Evolutionary conservation across 2,329 filamentous ascomycete species (phyloP).

Genomic region (Colletotrichum magnum): DNA sequence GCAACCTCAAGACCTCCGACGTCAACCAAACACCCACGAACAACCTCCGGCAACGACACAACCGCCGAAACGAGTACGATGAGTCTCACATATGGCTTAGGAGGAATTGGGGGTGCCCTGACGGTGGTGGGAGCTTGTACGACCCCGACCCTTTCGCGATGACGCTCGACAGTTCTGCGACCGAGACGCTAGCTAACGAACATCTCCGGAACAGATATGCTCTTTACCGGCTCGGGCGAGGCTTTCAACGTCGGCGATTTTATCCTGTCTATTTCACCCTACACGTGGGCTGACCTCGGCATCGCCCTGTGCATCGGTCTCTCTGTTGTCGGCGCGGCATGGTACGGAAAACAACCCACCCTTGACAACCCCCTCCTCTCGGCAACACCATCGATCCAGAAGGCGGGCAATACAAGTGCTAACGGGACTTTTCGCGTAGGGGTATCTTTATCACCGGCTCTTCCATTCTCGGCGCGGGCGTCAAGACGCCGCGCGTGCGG

Average conservation of each 20-base stretch:
- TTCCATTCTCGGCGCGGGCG: conserved; percentile 96
- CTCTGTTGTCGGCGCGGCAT: conserved; percentile 97
- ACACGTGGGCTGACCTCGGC: conserved; percentile 91
- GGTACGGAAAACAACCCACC: conserved; percentile 68
- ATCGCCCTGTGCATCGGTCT: conserved; percentile 96
- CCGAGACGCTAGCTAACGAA: conserved; percentile 30
- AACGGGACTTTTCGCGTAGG: conserved; percentile 65
- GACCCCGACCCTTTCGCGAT: conserved; percentile 52
- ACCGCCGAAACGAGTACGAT: conserved; percentile 62
- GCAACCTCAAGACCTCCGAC: conserved; percentile 35
- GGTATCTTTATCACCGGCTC: conserved; percentile 99
- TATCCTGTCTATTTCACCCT: conserved; percentile 93
- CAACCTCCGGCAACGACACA: conserved; percentile 40
- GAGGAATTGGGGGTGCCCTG: conserved; percentile 77
- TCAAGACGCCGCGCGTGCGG: conserved; percentile 95
- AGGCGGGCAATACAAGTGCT: conserved; percentile 24
- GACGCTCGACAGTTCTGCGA: conserved; percentile 20
- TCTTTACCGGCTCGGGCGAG: conserved; percentile 97
- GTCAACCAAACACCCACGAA: conserved; percentile 34
- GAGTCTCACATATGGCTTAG: conserved; percentile 80
- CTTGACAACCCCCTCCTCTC: conserved; percentile 4
- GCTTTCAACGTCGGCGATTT: conserved; percentile 97
- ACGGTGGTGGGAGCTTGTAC: conserved; percentile 84
- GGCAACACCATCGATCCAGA: neutral
- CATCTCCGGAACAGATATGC: conserved; percentile 80